Evolutionary conservation across 345 rosid species (phyloP), one percentile per base, ranked within the genome.

Genomic region (Rubroshorea leprosula): DNA sequence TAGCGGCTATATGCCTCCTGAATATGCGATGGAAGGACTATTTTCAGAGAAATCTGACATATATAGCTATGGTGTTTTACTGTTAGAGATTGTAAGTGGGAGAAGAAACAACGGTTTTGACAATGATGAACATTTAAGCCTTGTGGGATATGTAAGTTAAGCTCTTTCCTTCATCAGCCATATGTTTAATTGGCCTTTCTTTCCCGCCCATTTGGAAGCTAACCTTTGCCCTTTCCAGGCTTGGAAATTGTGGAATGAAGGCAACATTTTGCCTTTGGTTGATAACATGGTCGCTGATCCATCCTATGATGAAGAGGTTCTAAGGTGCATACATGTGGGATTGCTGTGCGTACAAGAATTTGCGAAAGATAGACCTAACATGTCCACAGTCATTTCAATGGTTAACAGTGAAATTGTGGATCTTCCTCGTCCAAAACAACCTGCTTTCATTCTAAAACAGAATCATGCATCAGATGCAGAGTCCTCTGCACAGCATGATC

Each of bases 261-360:
- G n/a, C n/a, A n/a, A n/a, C n/a, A n/a, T n/a, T n/a, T n/a, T n/a
- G n/a, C n/a, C n/a, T n/a, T n/a, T n/a, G n/a, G n/a, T n/a, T n/a
- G n/a, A n/a, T n/a, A n/a, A n/a, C n/a, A n/a, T n/a, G n/a, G n/a
- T 86, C 2, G 54, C 79, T 7, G 89, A 82, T 63, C 46, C 67
- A 3, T 17, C 81, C 4, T 44, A n/a, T 1, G n/a, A 64, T n/a
- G 63, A 4, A 54, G 51, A 0, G 62, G 22, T 45, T 55, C 74
- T 23, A 23, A 74, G 83, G 71, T 80, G 87, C 62, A 66, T 86
- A 18, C 86, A 89, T 5, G 73, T 89, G 5, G 91, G 84, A 1
- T 78, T 89, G 5, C 64, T 86, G 54, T 86, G 86, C 57, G 88
- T 80, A 17, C 89, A 80, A 61, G 73, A 80, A 56, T 55, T 55